A percentile compares a stretch with the other conserved stretches of the same genome.
Conservation (phyloP, 441 rosid genomes). For the Macaranga tanarius region DNA sequence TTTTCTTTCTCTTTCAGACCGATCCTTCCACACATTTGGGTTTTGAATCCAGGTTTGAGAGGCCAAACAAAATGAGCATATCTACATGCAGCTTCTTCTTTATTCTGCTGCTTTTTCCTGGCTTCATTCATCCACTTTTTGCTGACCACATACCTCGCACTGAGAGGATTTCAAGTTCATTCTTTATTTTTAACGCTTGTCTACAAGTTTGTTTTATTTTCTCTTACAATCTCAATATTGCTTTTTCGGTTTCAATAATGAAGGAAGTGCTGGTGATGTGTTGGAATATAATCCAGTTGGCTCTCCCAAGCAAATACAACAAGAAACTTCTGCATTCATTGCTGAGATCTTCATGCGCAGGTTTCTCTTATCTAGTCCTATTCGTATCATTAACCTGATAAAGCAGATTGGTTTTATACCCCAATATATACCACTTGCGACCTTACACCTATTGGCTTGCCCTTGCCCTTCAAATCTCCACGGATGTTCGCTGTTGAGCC, state of each 20-base stretch:
- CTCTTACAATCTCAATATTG: no score
- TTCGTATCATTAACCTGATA: constrained; percentile 76
- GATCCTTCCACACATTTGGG: constrained; percentile 11
- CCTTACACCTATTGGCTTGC: constrained; percentile 88
- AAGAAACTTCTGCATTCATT: constrained; percentile 89
- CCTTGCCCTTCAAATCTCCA: constrained; percentile 90
- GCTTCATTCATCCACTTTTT: constrained; percentile 23
- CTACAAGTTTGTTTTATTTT: no score
- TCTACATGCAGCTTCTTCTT: constrained; percentile 31
- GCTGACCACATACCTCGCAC: constrained; percentile 50
- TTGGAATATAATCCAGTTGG: constrained; percentile 95
- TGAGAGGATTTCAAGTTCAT: constrained; percentile 72
- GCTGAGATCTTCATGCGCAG: constrained; percentile 91
- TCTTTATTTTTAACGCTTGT: neutral
- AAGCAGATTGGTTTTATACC: constrained; percentile 93
- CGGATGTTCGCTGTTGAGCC: no score
- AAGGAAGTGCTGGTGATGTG: constrained; percentile 95
- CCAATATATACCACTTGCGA: constrained; percentile 90
- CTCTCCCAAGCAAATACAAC: constrained; percentile 86
- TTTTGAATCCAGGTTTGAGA: neutral
- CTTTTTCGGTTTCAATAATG: constrained; percentile 17
- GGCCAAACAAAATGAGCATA: constrained; percentile 34
- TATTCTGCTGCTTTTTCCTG: constrained; percentile 28
- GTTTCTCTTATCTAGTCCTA: constrained; percentile 79
- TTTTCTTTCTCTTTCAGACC: constrained; percentile 19